A percentile compares a stretch with the other conserved stretches of the same genome.
Conservation (phyloP, 768 basidiomycete genomes). For the Leucosporidium creatinivorum region DNA sequence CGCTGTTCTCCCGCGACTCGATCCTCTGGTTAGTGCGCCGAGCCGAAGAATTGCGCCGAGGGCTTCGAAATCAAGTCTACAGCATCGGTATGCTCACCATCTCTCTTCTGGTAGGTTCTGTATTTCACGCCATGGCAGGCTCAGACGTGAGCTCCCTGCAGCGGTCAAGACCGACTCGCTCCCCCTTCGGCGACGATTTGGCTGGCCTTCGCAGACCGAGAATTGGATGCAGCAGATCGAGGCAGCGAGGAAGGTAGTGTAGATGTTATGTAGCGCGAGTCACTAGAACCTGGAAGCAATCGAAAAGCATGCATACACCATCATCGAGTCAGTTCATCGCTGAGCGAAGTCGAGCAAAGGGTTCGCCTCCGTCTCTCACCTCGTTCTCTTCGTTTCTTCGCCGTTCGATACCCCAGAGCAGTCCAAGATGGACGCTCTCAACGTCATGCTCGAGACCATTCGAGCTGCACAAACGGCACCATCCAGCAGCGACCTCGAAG, state of each 20-base stretch:
- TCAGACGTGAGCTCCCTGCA: not conserved
- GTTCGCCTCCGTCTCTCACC: too few relatives aligned
- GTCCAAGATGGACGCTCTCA: not conserved
- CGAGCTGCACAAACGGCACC: not conserved
- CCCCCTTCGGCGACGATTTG: not conserved
- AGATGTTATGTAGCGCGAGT: too few relatives aligned
- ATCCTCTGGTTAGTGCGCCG: not conserved
- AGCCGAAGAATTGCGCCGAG: not conserved
- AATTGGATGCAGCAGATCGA: not conserved
- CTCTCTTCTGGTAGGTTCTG: not conserved
- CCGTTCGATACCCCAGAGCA: not conserved
- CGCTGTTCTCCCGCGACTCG: not conserved
- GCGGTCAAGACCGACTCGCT: not conserved
- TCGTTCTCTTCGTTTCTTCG: not conserved
- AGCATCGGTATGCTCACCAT: not conserved
- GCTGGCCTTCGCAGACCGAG: not conserved
- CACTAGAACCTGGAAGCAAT: too few relatives aligned
- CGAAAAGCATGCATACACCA: too few relatives aligned
- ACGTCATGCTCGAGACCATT: not conserved
- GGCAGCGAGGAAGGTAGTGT: too few relatives aligned
- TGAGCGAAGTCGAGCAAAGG: too few relatives aligned
- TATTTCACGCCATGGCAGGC: not conserved
- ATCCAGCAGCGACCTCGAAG: not conserved
- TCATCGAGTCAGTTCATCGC: too few relatives aligned
- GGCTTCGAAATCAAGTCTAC: not conserved